phyloP scores from a whole-genome alignment of 1,284 basidiomycete species.

The Melampsora americana region DNA sequence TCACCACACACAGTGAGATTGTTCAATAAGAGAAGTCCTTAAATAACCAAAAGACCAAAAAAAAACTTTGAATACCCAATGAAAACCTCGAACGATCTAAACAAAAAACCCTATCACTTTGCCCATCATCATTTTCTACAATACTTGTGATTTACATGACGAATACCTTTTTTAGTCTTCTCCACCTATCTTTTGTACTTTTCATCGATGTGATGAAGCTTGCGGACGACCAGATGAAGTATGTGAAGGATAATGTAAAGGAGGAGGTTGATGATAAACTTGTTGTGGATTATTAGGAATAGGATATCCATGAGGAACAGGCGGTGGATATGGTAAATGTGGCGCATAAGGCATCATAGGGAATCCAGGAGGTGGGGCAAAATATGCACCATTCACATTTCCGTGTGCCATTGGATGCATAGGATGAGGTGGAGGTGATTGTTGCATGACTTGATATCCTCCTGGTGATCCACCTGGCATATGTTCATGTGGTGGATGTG shows the following conservation, averaged over 20 bases:
- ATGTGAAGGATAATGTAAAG: neutral
- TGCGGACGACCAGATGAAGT: neutral
- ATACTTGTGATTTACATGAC: too few species aligned
- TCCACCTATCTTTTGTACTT: too few species aligned
- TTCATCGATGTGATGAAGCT: constrained; percentile 3
- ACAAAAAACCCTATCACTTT: too few species aligned
- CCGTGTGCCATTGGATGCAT: neutral
- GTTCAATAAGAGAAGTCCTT: too few species aligned
- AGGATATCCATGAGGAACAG: neutral
- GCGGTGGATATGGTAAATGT: neutral
- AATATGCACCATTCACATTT: neutral
- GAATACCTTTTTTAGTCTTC: too few species aligned
- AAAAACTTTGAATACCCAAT: too few species aligned
- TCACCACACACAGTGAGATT: too few species aligned
- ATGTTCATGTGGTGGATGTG: constrained; percentile 5
- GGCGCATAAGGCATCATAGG: constrained; percentile 1
- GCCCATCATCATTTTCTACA: too few species aligned
- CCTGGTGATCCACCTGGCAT: neutral
- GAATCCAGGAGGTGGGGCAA: neutral
- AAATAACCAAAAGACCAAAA: too few species aligned
- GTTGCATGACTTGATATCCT: constrained; percentile 1
- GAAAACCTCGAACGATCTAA: too few species aligned
- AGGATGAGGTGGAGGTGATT: neutral
- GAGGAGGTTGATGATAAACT: neutral
- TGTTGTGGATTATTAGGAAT: neutral